Evolutionary conservation across 495 filamentous ascomycete genomes (phyloP).

Genomic region (Aspergillus hancockii): DNA sequence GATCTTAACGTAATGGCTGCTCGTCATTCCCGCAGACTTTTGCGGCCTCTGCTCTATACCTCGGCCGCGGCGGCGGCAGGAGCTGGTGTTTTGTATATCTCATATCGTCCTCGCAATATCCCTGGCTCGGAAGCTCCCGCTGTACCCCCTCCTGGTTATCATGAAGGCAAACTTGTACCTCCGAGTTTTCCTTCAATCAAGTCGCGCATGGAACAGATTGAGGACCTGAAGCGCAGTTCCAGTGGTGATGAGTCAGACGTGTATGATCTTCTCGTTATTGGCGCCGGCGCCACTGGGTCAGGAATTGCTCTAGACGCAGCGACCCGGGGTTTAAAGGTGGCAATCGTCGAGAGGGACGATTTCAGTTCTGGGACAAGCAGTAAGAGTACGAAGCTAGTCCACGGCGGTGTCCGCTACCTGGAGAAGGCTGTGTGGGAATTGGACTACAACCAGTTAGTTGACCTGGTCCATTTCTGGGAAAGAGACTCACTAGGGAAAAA

Average conservation of each 20-base stretch:
- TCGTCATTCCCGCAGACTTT: slow-evolving; percentile 55
- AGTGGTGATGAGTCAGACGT: slow-evolving; percentile 31
- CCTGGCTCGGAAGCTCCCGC: slow-evolving; percentile 78
- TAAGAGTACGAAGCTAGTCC: slow-evolving; percentile 96
- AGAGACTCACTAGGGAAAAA: background rate
- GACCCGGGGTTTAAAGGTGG: slow-evolving; percentile 89
- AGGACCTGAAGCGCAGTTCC: slow-evolving; percentile 46
- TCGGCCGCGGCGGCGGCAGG: slow-evolving; percentile 57
- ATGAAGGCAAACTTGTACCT: slow-evolving; percentile 74
- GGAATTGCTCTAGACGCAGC: slow-evolving; percentile 94
- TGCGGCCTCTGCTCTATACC: slow-evolving; percentile 63
- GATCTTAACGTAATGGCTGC: slow-evolving; percentile 53
- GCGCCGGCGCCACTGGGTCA: slow-evolving; percentile 87
- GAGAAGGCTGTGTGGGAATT: slow-evolving; percentile 97
- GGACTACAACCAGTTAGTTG: slow-evolving; percentile 81
- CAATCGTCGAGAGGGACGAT: slow-evolving; percentile 92
- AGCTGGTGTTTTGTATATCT: slow-evolving; percentile 69
- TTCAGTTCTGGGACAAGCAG: slow-evolving; percentile 92
- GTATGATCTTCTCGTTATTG: slow-evolving; percentile 91
- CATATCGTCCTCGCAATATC: slow-evolving; percentile 83
- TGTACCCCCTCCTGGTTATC: slow-evolving; percentile 80
- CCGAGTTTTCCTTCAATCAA: slow-evolving; percentile 81
- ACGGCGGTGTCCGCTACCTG: slow-evolving; percentile 93
- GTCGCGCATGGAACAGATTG: slow-evolving; percentile 59
- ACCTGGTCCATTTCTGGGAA: background rate